Base-by-base conservation (phyloP, 495 filamentous ascomycete genomes). In the Letharia columbiana region DNA sequence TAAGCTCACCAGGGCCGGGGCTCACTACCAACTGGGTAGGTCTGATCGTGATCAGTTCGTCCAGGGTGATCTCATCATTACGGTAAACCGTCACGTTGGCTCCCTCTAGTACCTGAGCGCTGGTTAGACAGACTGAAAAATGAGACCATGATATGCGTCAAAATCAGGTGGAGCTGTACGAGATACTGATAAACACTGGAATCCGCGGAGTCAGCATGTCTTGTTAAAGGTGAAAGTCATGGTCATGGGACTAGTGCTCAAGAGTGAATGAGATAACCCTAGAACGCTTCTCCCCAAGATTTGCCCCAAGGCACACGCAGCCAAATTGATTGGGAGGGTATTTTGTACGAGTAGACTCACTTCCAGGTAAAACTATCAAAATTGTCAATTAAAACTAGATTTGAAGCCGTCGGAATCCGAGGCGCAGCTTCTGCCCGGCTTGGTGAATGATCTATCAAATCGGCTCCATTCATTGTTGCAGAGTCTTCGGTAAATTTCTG, bases 121-220 rank as follows among this genome's bases (percentile, higher is more conserved):
- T 37, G 5, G 17, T 57, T 10, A 57, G 54, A 35, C 52, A 56
- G 35, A 17, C 7, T 17, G 20, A 17, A 1, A 20, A 3, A 37
- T 57, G 33, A n/a, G 13, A 33, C 33, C 5, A 20, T 37, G 17
- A 20, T 13, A 57, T 37, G 54, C 10, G 15, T 37, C 33, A 20
- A n/a, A 3, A 4, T 20, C 17, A 1, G 31, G 8, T 57, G 33
- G 54, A 6, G 54, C 10, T 37, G 13, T 57, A 57, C 54, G 5
- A 99, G 83, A 71, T 97, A 99, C 74, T 99, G 95, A 76, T 96
- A 97, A 66, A 99, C 91, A 73, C 98, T 98, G 90, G 91, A 98
- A 20, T 20, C 5, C 7, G 3, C 6, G 33, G 13, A 20, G 33
- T 57, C 54, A 57, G 54, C 54, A 57, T 35, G 13, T 37, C 17